Evolutionary conservation across 331 rosid species (phyloP).

Genomic region (Ulmus americana): DNA sequence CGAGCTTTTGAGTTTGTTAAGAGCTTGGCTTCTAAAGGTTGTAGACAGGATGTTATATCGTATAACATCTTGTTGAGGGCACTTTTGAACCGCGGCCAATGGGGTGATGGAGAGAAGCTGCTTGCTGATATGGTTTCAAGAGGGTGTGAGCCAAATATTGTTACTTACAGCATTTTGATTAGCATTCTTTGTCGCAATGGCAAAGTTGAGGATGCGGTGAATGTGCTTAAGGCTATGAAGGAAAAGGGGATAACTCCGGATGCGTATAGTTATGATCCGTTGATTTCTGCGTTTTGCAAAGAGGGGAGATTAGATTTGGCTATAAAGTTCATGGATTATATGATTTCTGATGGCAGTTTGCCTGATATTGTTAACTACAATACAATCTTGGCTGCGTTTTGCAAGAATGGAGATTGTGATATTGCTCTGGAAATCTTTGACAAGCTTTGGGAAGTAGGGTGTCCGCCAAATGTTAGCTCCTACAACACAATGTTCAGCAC

Average conservation of each 20-base stretch:
- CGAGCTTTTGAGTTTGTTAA: conserved; percentile 62
- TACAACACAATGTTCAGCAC: conserved; percentile 78
- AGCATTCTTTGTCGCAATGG: conserved; percentile 62
- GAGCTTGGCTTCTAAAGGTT: conserved; percentile 41
- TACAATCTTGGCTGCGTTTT: conserved; percentile 59
- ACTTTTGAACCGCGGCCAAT: conserved; percentile 52
- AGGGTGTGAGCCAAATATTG: conserved; percentile 64
- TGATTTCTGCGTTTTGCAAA: conserved; percentile 66
- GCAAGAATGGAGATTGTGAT: conserved; percentile 59
- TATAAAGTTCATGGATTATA: conserved; percentile 47
- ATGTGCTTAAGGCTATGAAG: conserved; percentile 70
- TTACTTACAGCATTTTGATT: conserved; percentile 64
- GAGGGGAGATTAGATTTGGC: conserved; percentile 71
- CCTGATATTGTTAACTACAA: conserved; percentile 75
- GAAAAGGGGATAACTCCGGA: conserved; percentile 65
- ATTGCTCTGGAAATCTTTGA: conserved; percentile 60
- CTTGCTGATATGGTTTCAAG: conserved; percentile 49
- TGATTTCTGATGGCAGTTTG: conserved; percentile 72
- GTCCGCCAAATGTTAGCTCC: conserved; percentile 71
- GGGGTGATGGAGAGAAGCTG: conserved; percentile 64
- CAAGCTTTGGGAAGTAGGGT: conserved; percentile 62
- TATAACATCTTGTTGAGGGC: conserved; percentile 59
- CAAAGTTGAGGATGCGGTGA: conserved; percentile 53
- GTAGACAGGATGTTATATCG: conserved; percentile 52
- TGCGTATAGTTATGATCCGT: conserved; percentile 70